Evolutionary conservation across 2,329 filamentous ascomycete species (phyloP), one percentile per base, ranked within the genome.

Genomic region (Plenodomus biglobosus): DNA sequence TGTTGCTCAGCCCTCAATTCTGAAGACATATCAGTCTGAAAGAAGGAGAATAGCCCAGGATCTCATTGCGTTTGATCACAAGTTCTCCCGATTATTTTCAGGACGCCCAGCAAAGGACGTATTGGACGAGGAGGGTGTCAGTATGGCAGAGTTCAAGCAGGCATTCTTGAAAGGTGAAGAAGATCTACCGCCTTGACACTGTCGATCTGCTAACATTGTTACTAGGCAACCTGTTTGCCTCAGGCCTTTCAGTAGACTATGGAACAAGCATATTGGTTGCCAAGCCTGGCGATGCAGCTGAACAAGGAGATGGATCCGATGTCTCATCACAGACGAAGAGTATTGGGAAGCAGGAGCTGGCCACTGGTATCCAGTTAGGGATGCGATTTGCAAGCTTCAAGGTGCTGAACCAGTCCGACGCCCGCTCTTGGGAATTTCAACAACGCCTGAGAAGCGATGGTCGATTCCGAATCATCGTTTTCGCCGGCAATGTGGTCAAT

Each of bases 81-180:
- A 76, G 40, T 78, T 79, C 56, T 74, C 75, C 0, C 66, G 70
- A 8, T 68, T 79, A 47, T 78, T 78, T 50, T 75, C 73, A 0
- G 75, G 75, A 0, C 55, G 65, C 1, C 83, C 79, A 1, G 81
- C 77, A 27, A 84, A 81, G 61, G 81, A 83, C 45, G 72, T 82
- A 19, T 77, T 81, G 70, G 82, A 86, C 53, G 78, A 80, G 49
- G 78, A 79, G 40, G 83, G 84, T 0, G 79, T 86, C 46, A 81
- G 74, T 53, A 83, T 86, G 80, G 76, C 78, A 0, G 80, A 80
- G 27, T 87, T 87, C 73, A 83, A 85, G 56, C 68, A 79, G 0
- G 79, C 79, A 0, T 85, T 87, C 55, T 60, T 79, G 21, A 82
- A 83, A 55, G 59, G 52, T 53, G 27, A 15, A 41, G 6, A 32